These are phyloP conservation scores for Yamadazyma pseudoaaseri DNA, from an alignment of 1,139 yeast species.

Conservation along the genomic window DNA sequence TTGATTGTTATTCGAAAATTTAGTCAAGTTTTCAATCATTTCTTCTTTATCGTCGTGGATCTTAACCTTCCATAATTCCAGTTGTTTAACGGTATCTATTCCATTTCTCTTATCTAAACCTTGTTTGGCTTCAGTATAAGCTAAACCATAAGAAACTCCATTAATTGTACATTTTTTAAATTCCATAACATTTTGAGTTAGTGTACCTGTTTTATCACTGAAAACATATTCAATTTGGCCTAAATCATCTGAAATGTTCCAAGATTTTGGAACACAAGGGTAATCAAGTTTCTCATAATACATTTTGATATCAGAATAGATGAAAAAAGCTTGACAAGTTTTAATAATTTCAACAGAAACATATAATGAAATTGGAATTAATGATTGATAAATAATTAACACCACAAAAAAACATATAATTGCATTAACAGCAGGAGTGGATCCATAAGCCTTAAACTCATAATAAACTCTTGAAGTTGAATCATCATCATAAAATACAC, in stretches of 20 bases:
- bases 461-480: constrained; percentile 63
- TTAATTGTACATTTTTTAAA: constrained; percentile 88
- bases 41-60: constrained; percentile 61
- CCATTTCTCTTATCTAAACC: constrained; percentile 91
- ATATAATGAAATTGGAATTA: constrained; percentile 93
- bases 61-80: constrained; percentile 56
- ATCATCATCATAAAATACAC: constrained; percentile 58
- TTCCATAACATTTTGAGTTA: constrained; percentile 97
- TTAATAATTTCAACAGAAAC: constrained; percentile 94
- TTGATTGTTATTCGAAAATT: constrained; percentile 53
- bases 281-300: constrained; percentile 83
- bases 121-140: constrained; percentile 93
- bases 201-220: constrained; percentile 95
- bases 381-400: constrained; percentile 81
- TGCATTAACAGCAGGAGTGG: constrained; percentile 74
- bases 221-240: constrained; percentile 96
- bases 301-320: constrained; percentile 84
- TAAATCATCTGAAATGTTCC: constrained; percentile 96
- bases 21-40: constrained; percentile 60
- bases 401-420: constrained; percentile 85
- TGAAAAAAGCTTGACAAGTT: constrained; percentile 91
- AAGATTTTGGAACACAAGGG: constrained; percentile 94
- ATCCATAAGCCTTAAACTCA: constrained; percentile 54
- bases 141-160: constrained; percentile 88
- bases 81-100: constrained; percentile 69